phyloP scores from a whole-genome alignment of 208 protist species.

The Histomonas meleagridis region DNA sequence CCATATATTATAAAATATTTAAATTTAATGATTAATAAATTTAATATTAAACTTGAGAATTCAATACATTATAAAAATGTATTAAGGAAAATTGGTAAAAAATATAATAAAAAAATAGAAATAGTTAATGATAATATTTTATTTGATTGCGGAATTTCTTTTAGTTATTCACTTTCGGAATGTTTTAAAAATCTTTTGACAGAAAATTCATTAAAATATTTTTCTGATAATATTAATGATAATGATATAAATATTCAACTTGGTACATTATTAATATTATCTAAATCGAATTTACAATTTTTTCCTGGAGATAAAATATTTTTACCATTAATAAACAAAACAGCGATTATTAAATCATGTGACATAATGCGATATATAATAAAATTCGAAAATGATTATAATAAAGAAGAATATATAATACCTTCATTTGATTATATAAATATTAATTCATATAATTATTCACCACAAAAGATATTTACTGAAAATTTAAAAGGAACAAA shows the following conservation, averaged over 20 bases:
- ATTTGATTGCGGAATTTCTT: neutral
- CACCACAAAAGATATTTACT: no score
- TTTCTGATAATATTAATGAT: neutral
- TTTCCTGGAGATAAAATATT: neutral
- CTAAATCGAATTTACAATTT: neutral
- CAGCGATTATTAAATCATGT: no score
- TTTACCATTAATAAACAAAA: no score
- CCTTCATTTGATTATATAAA: no score
- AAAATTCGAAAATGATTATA: no score
- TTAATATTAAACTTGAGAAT: neutral
- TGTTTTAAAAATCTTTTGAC: neutral
- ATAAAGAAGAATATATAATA: no score
- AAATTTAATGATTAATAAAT: slow-evolving; percentile 1
- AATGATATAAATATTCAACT: neutral
- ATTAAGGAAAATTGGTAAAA: neutral
- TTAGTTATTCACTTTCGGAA: neutral
- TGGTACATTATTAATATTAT: neutral
- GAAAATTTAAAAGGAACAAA: no score
- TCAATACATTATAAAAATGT: neutral
- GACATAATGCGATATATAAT: no score
- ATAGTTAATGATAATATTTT: neutral
- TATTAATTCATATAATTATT: no score
- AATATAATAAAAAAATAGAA: neutral
- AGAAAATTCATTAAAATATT: neutral
- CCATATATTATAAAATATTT: neutral